Evolutionary conservation across 352 stramenopile species (phyloP).

Genomic region (Blastocystis sp.): DNA sequence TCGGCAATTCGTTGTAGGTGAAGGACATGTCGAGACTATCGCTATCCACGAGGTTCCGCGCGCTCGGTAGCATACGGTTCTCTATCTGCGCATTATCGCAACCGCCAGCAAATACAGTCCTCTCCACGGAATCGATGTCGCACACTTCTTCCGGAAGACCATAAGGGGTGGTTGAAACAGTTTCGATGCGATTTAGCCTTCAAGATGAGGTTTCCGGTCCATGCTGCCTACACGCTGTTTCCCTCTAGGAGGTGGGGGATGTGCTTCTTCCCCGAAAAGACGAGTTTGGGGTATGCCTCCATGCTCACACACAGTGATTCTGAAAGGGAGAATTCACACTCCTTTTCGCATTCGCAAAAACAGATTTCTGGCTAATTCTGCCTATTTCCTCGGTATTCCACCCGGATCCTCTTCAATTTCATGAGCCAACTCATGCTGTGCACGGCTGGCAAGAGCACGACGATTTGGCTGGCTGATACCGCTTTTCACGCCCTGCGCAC

Average conservation of each 20-base stretch:
- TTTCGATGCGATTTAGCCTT: neutral
- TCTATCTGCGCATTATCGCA: neutral
- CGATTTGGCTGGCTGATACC: constrained; percentile 27
- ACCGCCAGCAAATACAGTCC: neutral
- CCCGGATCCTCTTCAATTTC: neutral
- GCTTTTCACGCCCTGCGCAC: neutral
- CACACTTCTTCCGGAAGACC: neutral
- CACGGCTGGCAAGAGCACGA: constrained; percentile 5
- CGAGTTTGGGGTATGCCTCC: neutral
- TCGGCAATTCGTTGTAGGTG: constrained; percentile 23
- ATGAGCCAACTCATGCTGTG: constrained; percentile 27
- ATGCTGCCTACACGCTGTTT: neutral
- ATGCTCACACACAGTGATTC: neutral
- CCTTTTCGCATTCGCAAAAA: neutral
- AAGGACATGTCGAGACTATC: constrained; percentile 12
- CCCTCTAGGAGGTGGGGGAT: neutral
- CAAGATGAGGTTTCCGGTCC: neutral
- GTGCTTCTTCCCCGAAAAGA: neutral
- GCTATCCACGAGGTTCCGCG: neutral
- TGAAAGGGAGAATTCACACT: neutral
- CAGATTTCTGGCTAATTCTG: neutral
- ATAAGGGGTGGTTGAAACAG: neutral
- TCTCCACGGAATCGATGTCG: neutral
- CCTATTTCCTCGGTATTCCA: neutral
- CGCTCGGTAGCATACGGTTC: neutral